Percentiles rank a stretch among this genome's conserved stretches.
Evolutionary conservation across 192 early-diverging fungal species (phyloP).

Genomic region (Coemansia brasiliensis): DNA sequence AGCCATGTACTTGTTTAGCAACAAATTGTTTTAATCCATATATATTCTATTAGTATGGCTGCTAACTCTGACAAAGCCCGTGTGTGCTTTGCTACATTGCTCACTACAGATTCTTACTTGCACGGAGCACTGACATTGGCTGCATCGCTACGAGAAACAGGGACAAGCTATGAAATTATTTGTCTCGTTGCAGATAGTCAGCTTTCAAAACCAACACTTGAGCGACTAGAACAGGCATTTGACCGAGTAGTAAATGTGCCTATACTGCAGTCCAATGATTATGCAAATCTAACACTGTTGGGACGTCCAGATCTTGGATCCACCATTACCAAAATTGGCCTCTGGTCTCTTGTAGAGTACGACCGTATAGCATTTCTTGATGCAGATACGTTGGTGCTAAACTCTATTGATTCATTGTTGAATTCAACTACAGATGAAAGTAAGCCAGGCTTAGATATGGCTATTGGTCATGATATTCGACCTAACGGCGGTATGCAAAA

Average conservation of each 20-base stretch:
- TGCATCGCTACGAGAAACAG: constrained; percentile 64
- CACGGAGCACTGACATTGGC: constrained; percentile 81
- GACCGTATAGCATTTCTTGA: constrained; percentile 80
- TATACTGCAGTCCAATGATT: constrained; percentile 61
- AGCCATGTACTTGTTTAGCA: too few species aligned
- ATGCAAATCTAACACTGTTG: constrained; percentile 57
- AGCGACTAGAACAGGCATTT: constrained; percentile 56
- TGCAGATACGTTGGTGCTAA: constrained; percentile 79
- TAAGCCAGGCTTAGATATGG: constrained; percentile 2
- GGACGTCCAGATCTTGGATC: constrained; percentile 86
- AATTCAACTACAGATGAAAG: constrained; percentile 27
- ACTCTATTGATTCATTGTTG: constrained; percentile 82
- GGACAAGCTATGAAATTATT: constrained; percentile 63
- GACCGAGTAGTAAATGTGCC: constrained; percentile 72
- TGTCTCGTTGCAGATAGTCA: constrained; percentile 58
- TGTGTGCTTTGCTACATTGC: constrained; percentile 66
- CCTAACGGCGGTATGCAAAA: constrained; percentile 54
- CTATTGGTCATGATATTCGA: constrained; percentile 17
- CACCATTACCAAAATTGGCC: constrained; percentile 87
- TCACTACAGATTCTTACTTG: constrained; percentile 83
- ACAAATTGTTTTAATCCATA: too few species aligned
- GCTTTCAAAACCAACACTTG: constrained; percentile 62
- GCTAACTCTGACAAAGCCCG: not conserved
- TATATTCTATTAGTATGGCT: too few species aligned
- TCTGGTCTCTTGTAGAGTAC: constrained; percentile 75